Conservation (phyloP, 228 moss, liverwort and hornwort species). For the Sphagnum fallax region DNA sequence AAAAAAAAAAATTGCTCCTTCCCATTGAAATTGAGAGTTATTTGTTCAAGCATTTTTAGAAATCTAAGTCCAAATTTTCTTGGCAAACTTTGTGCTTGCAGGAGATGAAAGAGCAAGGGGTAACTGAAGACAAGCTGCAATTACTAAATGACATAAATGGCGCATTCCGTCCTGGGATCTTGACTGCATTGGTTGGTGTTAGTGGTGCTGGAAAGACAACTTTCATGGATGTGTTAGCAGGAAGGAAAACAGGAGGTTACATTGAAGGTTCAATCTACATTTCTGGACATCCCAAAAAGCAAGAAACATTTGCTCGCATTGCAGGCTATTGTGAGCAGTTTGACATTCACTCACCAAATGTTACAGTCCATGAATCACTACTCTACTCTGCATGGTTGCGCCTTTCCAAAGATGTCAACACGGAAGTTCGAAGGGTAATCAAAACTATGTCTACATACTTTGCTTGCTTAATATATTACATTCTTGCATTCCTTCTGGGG, state of each 20-base stretch:
- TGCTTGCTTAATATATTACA: no score
- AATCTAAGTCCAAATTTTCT: no score
- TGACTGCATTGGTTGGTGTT: conserved; percentile 80
- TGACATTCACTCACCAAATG: conserved; percentile 90
- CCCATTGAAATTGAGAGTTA: no score
- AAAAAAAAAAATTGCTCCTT: no score
- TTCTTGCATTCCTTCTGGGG: no score
- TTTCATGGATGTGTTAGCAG: conserved; percentile 92
- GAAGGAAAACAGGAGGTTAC: conserved; percentile 83
- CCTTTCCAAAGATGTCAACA: conserved; percentile 49
- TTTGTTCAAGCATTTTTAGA: no score
- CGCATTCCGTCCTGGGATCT: conserved; percentile 82
- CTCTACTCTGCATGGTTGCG: conserved; percentile 90
- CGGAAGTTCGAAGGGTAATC: conserved; percentile 46
- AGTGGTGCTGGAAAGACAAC: conserved; percentile 97
- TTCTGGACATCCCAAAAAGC: conserved; percentile 67
- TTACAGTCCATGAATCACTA: conserved; percentile 82
- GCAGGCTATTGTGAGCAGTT: conserved; percentile 92
- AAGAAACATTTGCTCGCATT: conserved; percentile 85
- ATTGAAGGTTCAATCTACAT: conserved; percentile 82
- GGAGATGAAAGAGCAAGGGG: conserved; percentile 94
- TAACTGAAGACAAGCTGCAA: conserved; percentile 64
- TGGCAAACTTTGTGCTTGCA: conserved; percentile 8
- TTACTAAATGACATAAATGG: conserved; percentile 79
- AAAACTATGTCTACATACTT: no score